phyloP scores from a whole-genome alignment of 495 filamentous ascomycete genomes.

The Penicillium odoratum region DNA sequence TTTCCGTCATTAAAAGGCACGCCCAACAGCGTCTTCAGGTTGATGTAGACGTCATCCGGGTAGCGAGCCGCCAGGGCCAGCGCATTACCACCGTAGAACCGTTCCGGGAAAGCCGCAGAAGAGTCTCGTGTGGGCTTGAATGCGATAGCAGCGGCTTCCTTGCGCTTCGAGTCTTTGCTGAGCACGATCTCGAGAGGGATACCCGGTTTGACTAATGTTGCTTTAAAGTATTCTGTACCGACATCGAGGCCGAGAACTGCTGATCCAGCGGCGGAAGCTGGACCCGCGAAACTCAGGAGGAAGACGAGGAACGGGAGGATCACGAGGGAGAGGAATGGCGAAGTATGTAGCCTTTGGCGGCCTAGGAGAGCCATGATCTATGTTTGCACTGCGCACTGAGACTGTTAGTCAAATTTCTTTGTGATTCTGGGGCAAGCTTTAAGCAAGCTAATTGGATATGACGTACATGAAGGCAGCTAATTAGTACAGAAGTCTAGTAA shows the following conservation, averaged over 20 bases:
- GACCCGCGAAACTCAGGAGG: constrained; percentile 56
- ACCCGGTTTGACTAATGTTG: constrained; percentile 92
- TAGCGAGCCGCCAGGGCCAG: constrained; percentile 83
- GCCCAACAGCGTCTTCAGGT: constrained; percentile 85
- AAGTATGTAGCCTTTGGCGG: constrained; percentile 43
- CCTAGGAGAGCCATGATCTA: constrained; percentile 52
- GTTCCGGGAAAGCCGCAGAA: constrained; percentile 72
- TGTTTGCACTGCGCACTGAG: constrained; percentile 30
- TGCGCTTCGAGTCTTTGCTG: constrained; percentile 97
- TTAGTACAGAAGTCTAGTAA: constrained; percentile 5
- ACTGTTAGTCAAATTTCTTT: constrained; percentile 14
- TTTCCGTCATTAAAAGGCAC: constrained; percentile 54
- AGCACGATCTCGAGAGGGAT: constrained; percentile 98
- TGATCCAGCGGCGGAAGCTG: constrained; percentile 60
- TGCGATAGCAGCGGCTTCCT: constrained; percentile 86
- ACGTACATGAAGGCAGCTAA: constrained; percentile 10
- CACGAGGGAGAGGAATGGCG: constrained; percentile 39
- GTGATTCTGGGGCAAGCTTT: background rate
- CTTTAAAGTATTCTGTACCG: constrained; percentile 97
- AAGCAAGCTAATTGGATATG: background rate
- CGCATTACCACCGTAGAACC: constrained; percentile 89
- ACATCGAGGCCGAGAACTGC: constrained; percentile 91
- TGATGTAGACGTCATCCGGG: constrained; percentile 89
- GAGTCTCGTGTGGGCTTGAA: constrained; percentile 78
- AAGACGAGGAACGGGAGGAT: constrained; percentile 51